Evolutionary conservation across 345 rosid species (phyloP), one percentile per base, ranked within the genome.

Genomic region (Lepidium africanum): DNA sequence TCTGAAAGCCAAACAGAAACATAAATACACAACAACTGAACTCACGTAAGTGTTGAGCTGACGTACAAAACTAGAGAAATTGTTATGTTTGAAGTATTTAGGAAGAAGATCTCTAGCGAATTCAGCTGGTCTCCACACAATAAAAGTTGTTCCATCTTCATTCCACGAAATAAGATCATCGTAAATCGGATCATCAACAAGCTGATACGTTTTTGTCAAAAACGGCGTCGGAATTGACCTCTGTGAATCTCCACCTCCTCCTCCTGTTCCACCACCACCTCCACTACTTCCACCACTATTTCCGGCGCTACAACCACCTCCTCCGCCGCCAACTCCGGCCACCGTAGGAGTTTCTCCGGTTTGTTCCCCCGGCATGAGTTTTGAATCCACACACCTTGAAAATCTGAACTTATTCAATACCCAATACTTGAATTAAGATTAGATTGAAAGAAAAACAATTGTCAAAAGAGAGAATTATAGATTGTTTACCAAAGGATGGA

Each of bases 1-100:
- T 3, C 23, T 32, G 7, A 30, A 30, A 30, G 33, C 33, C 33
- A 30, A 30, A 30, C 33, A 30, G 33, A 70, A 41, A 43, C 9
- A 27, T 5, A 35, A 8, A 14, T 2, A 12, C 33, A 30, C 1
- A 30, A 11, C 30, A 10, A 80, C 87, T 84, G 76, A 93, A 80
- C 87, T 84, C 77, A 93, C 98, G 80, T 93, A 93, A 59, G 97
- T 93, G 38, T 90, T 93, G 62, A 93, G 97, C 67, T 93, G 97
- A 37, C 98, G 97, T 43, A 93, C 98, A 56, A 93, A 93, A 76
- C 96, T 88, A 0, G 98, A 93, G 84, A 90, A 93, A 25, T 93
- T 93, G 41, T 93, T 93, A 50, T 93, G 98, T 76, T 93, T 93
- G 79, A 93, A 93, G 76, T 90, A 88, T 7, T 88, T 87, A 0